phyloP scores from a whole-genome alignment of 1,284 basidiomycete species.

The Apiotrichum siamense region DNA sequence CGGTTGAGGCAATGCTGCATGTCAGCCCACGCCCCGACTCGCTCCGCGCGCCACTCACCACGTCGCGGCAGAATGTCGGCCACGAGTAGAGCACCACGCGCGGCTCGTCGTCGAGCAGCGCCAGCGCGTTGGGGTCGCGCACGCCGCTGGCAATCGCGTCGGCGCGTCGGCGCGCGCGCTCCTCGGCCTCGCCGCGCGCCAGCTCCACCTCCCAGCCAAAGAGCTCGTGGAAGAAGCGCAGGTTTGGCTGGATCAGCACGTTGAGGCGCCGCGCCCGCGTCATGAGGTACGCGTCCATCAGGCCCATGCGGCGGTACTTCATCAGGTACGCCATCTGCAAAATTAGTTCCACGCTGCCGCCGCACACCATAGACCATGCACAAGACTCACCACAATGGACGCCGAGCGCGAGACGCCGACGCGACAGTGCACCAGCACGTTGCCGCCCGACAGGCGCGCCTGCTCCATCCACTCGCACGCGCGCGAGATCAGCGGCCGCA shows the following conservation, averaged over 20 bases:
- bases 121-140: slow-evolving; percentile 19
- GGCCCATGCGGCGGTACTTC: slow-evolving; percentile 78
- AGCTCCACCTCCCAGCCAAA: slow-evolving; percentile 87
- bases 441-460: slow-evolving; percentile 72
- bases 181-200: slow-evolving; percentile 31
- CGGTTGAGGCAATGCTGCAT: slow-evolving; percentile 35
- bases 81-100: slow-evolving; percentile 40
- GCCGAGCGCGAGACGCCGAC: slow-evolving; percentile 91
- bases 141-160: slow-evolving; percentile 21
- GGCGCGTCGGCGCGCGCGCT: slow-evolving; percentile 12
- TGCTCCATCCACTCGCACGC: slow-evolving; percentile 91
- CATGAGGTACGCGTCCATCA: slow-evolving; percentile 82
- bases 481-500: slow-evolving; percentile 77
- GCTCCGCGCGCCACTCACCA: slow-evolving; percentile 31
- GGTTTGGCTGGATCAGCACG: slow-evolving; percentile 88
- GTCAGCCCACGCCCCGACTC: slow-evolving; percentile 9
- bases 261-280: slow-evolving; percentile 44
- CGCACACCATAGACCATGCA: too few relatives aligned
- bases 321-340: slow-evolving; percentile 85
- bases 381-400: slow-evolving; percentile 76
- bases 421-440: slow-evolving; percentile 90
- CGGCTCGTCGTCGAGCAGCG: slow-evolving; percentile 16
- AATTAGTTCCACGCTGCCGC: too few relatives aligned
- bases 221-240: slow-evolving; percentile 85
- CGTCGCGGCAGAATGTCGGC: slow-evolving; percentile 46